Percentiles rank a stretch among this genome's conserved stretches.
Conservation (phyloP, 805 yeast species). For the Kodamaea kakaduensis region DNA sequence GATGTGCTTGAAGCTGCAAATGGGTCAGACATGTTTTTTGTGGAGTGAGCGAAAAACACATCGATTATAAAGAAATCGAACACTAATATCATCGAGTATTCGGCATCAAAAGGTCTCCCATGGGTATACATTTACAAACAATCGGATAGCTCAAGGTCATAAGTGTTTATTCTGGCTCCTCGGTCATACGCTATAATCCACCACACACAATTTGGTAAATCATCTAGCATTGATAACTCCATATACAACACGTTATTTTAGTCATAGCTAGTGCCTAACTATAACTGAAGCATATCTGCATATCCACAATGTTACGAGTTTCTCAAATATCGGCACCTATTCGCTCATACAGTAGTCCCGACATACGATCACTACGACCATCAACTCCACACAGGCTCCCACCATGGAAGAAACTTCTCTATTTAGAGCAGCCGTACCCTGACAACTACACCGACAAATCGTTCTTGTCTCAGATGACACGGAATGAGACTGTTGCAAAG, state of each 20-base stretch:
- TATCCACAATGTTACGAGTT: not conserved
- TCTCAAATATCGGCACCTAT: not conserved
- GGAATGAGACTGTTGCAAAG: constrained; percentile 69
- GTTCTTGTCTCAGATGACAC: constrained; percentile 72
- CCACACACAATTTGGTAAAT: too few relatives aligned
- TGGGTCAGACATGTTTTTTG: constrained; percentile 3
- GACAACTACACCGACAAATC: constrained; percentile 86
- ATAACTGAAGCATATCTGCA: not conserved
- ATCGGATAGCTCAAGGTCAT: too few relatives aligned
- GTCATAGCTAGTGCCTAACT: not conserved
- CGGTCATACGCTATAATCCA: too few relatives aligned
- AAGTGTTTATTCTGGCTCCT: too few relatives aligned
- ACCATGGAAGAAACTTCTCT: constrained; percentile 81
- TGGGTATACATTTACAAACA: too few relatives aligned
- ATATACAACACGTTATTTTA: not conserved
- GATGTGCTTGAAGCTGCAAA: constrained; percentile 4
- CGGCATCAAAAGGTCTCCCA: too few relatives aligned
- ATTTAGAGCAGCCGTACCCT: constrained; percentile 81
- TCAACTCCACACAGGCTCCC: constrained; percentile 9
- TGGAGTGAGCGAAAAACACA: not conserved
- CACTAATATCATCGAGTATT: too few relatives aligned
- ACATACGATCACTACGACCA: constrained; percentile 7
- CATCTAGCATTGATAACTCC: too few relatives aligned
- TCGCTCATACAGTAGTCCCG: constrained; percentile 3
- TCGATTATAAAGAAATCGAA: too few relatives aligned